Evolutionary conservation across 2,329 filamentous ascomycete genomes (phyloP).

Genomic region (Zasmidium citrigriseum): DNA sequence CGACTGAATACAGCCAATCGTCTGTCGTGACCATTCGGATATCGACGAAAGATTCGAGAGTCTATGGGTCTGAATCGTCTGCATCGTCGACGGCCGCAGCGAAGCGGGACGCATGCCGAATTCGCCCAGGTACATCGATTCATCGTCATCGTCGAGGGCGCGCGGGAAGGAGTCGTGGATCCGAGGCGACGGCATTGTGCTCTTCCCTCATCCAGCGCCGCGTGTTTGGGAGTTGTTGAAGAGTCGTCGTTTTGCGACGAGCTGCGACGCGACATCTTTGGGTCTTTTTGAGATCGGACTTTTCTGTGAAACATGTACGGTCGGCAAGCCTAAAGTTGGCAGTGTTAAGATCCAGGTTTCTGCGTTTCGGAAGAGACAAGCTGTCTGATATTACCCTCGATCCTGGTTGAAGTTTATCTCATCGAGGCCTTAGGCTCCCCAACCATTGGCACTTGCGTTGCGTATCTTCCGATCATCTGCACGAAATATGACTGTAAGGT

Average conservation of each 20-base stretch:
- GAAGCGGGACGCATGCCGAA: background rate
- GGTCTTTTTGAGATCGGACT: too few relatives aligned
- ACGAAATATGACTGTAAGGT: too few relatives aligned
- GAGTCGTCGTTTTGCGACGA: background rate
- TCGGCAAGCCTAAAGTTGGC: background rate
- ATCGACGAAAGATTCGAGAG: background rate
- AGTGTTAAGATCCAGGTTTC: background rate
- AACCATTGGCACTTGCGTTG: too few relatives aligned
- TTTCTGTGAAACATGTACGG: background rate
- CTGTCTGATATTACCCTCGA: background rate
- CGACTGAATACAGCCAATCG: background rate
- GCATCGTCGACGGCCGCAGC: background rate
- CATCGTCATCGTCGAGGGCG: background rate
- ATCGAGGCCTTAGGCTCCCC: background rate
- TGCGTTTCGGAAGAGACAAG: background rate
- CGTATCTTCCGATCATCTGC: too few relatives aligned
- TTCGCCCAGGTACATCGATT: background rate
- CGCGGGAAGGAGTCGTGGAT: background rate
- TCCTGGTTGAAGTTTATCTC: background rate
- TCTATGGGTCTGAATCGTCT: background rate
- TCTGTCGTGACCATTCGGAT: background rate
- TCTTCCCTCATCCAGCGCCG: background rate
- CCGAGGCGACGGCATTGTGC: background rate
- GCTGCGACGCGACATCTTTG: too few relatives aligned
- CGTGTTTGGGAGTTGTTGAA: background rate